A percentile compares a stretch with the other conserved stretches of the same genome.
phyloP scores from a whole-genome alignment of 2,329 filamentous ascomycete species.

The Coniochaeta sp. region DNA sequence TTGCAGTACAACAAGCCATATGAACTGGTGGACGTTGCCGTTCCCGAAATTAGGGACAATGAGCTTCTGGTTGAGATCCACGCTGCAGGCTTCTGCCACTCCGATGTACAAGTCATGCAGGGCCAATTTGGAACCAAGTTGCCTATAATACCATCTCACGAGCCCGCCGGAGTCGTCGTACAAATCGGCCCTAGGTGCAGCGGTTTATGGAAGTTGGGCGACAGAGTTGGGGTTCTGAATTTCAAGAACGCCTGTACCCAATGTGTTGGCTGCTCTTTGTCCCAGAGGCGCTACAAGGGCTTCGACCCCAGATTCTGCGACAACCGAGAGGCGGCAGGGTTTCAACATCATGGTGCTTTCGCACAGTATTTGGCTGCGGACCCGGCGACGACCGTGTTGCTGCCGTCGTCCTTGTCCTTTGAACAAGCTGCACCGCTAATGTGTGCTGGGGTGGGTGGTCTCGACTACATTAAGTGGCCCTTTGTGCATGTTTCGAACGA shows the following conservation, averaged over 20 bases:
- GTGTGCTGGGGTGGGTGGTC: conserved; percentile 23
- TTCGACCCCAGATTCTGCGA: conserved; percentile 24
- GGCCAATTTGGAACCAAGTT: conserved; percentile 21
- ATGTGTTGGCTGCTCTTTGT: conserved; percentile 19
- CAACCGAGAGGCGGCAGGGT: conserved; percentile 22
- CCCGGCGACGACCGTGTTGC: conserved; percentile 17
- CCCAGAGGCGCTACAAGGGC: conserved; percentile 5
- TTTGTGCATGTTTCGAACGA: background rate
- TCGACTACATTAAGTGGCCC: background rate
- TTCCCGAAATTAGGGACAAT: conserved; percentile 15
- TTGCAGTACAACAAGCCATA: conserved; percentile 21
- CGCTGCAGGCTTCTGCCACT: conserved; percentile 28
- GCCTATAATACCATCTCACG: conserved; percentile 25
- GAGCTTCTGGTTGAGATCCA: conserved; percentile 23
- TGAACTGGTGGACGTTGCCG: conserved; percentile 10
- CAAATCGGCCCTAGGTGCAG: conserved; percentile 16
- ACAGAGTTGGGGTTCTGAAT: conserved; percentile 26
- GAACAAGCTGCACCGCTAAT: conserved; percentile 27
- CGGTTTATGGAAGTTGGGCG: conserved; percentile 19
- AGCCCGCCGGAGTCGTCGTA: conserved; percentile 24
- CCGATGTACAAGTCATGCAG: conserved; percentile 25
- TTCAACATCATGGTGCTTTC: conserved; percentile 25
- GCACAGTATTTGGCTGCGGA: conserved; percentile 25
- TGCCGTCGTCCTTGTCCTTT: conserved; percentile 19
- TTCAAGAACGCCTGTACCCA: conserved; percentile 22